These are phyloP conservation scores for Mucor saturninus DNA, from an alignment of 371 early-diverging fungal genomes.

Conservation along the genomic window DNA sequence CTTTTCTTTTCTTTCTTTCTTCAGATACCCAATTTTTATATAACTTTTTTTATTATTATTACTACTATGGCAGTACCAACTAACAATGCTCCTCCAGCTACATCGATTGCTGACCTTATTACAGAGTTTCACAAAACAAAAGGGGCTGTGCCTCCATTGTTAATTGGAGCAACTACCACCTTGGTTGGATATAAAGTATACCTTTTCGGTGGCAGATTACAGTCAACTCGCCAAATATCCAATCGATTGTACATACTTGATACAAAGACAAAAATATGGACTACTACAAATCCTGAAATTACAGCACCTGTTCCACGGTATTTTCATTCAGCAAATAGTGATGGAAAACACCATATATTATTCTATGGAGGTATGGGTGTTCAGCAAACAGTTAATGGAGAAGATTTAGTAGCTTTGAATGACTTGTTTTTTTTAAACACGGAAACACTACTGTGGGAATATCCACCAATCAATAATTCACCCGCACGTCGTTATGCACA, in stretches of 20 bases:
- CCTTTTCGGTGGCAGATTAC: constrained; percentile 73
- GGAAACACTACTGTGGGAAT: constrained; percentile 50
- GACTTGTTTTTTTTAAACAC: constrained; percentile 63
- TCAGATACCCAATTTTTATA: background rate
- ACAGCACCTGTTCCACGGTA: constrained; percentile 57
- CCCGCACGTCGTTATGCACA: constrained; percentile 75
- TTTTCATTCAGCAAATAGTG: constrained; percentile 71
- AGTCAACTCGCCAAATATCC: constrained; percentile 56
- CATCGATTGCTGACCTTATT: constrained; percentile 47
- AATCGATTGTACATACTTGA: constrained; percentile 64
- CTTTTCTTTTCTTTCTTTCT: background rate
- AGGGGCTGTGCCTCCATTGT: constrained; percentile 64
- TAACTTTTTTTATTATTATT: background rate
- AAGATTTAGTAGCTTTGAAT: constrained; percentile 43
- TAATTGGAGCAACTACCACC: constrained; percentile 70
- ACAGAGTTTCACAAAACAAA: constrained; percentile 44
- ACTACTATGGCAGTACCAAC: constrained; percentile 12
- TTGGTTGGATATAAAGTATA: constrained; percentile 60
- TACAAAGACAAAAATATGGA: constrained; percentile 55
- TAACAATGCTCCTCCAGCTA: constrained; percentile 13
- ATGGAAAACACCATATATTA: constrained; percentile 38
- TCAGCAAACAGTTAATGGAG: background rate
- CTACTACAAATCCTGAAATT: constrained; percentile 30
- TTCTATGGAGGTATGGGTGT: constrained; percentile 66
- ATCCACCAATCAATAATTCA: constrained; percentile 29